Conservation (phyloP, 2,329 filamentous ascomycete species). For the Apiospora marii region DNA sequence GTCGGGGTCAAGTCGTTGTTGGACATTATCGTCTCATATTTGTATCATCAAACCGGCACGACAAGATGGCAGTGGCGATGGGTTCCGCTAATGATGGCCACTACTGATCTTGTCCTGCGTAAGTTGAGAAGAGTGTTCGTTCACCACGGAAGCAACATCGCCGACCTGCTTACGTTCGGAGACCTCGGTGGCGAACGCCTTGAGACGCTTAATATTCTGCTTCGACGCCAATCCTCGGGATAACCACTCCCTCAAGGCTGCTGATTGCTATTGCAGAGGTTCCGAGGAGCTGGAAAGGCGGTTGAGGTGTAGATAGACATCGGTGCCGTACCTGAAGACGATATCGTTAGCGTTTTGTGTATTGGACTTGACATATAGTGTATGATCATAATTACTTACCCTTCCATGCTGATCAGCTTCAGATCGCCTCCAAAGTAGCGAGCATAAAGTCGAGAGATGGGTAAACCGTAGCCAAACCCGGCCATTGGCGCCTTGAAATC, state of each 20-base stretch:
- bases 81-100: slow-evolving; percentile 22
- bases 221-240: slow-evolving; percentile 71
- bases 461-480: slow-evolving; percentile 96
- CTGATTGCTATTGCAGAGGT: slow-evolving; percentile 92
- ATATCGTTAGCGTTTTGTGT: slow-evolving; percentile 32
- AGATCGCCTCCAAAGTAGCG: slow-evolving; percentile 97
- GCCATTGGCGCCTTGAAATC: slow-evolving; percentile 99
- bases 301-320: slow-evolving; percentile 98
- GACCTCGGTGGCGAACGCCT: slow-evolving; percentile 68
- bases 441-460: slow-evolving; percentile 92
- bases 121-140: slow-evolving; percentile 24
- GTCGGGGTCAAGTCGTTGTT: not conserved
- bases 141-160: slow-evolving; percentile 66
- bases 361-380: not conserved
- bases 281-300: slow-evolving; percentile 94
- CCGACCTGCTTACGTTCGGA: slow-evolving; percentile 90
- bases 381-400: slow-evolving; percentile 64
- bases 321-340: slow-evolving; percentile 83
- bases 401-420: slow-evolving; percentile 99
- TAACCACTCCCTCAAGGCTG: slow-evolving; percentile 81
- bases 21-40: slow-evolving; percentile 1
- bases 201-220: slow-evolving; percentile 69
- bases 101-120: slow-evolving; percentile 24
- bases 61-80: not conserved
- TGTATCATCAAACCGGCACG: not conserved